Evolutionary conservation across 768 basidiomycete genomes (phyloP), one percentile per base, ranked within the genome.

Genomic region (Collybia mongolica): DNA sequence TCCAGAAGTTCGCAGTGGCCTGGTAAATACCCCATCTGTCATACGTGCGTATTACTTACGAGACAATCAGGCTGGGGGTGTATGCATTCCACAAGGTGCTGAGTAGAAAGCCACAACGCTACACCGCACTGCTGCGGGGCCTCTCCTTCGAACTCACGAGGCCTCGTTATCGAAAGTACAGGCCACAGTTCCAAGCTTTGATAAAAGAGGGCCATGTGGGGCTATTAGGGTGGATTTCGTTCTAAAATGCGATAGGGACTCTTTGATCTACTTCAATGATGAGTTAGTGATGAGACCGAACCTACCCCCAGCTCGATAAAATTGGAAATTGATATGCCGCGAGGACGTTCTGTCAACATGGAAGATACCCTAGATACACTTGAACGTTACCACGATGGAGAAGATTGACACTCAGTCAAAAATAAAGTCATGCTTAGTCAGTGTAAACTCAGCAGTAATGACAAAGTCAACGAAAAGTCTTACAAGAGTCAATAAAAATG

Each of bases 1-100:
- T 86, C 46, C 70, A 77, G 48, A 83, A 79, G 60, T 53, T 60
- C 3, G 67, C 77, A 23, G 76, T 88, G 17, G 56, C 75, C 28
- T 93, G 90, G 91, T 91, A 57, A 58, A 79, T 44, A 24, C 7
- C 35, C 6, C 19, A 22, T 24, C 36, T 26, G 37, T 39, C 20
- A 45, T 28, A 7, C 11, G 17, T 12, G 38, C 39, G 17, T 40
- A 28, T 35, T 48, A 48, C 51, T 17, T 35, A 28, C 26, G 24
- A 51, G 48, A 46, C 51, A 46, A 26, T 18, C 44, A 95, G 93
- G 91, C 77, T 95, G 19, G 90, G 91, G 37, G 76, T 76, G 40
- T 84, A 86, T 53, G 93, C 93, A 2, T 94, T 95, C 65, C 75
- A 82, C 59, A 69, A 77, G 8, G 75, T 92, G 44, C 64, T 94